Evolutionary conservation across 208 protist species (phyloP).

Genomic region (Wallacemonas sp.): DNA sequence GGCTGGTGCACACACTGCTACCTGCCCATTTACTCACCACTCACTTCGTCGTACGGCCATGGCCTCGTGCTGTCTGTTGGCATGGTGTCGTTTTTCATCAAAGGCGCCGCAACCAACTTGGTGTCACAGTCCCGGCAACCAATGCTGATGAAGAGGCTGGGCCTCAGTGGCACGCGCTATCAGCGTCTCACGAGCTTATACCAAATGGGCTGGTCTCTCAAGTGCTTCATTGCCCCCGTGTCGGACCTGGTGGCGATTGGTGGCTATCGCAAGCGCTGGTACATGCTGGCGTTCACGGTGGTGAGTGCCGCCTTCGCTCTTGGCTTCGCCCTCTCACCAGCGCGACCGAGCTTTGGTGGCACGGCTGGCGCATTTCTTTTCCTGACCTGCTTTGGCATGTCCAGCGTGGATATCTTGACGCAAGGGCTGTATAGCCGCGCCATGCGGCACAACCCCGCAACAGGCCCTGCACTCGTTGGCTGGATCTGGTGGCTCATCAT

Average conservation of each 20-base stretch:
- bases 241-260: conserved; percentile 61
- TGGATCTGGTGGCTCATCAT: conserved; percentile 71
- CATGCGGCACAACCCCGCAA: conserved; percentile 43
- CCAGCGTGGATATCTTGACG: conserved; percentile 73
- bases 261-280: conserved; percentile 78
- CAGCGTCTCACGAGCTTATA: conserved; percentile 43
- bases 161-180: conserved; percentile 32
- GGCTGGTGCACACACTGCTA: background rate
- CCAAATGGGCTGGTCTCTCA: conserved; percentile 65
- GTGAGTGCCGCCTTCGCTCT: conserved; percentile 35
- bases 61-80: conserved; percentile 24
- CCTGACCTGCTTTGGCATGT: conserved; percentile 50
- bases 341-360: conserved; percentile 27
- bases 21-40: conserved; percentile 2
- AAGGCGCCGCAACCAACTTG: conserved; percentile 29
- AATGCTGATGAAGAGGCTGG: conserved; percentile 51
- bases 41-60: conserved; percentile 3
- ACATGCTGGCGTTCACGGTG: conserved; percentile 48
- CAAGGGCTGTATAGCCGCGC: conserved; percentile 76
- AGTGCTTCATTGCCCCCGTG: conserved; percentile 56
- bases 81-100: conserved; percentile 37
- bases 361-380: conserved; percentile 47
- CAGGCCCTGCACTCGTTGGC: conserved; percentile 53
- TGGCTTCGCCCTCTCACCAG: conserved; percentile 44
- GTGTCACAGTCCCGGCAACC: conserved; percentile 27